Evolutionary conservation across 306 rosid genomes (phyloP).

Genomic region (Mimosa bimucronata): DNA sequence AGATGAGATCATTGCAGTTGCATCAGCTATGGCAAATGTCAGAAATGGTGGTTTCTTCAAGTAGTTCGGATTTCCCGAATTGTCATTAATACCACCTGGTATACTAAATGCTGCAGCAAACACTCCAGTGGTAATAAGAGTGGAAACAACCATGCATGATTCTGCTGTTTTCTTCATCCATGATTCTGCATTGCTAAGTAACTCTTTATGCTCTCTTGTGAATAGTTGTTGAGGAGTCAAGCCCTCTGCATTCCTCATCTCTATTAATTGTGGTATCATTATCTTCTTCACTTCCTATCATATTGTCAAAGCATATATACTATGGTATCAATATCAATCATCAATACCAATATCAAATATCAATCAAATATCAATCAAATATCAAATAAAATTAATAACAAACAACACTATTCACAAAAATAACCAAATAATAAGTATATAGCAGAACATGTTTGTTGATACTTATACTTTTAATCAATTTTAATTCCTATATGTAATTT

Average conservation of each 20-base stretch:
- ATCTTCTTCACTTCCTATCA: slow-evolving; percentile 56
- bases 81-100: slow-evolving; percentile 50
- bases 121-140: slow-evolving; percentile 55
- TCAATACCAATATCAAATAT: not conserved
- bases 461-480: too few species aligned
- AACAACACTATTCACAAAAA: not conserved
- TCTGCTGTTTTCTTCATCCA: slow-evolving; percentile 65
- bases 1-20: slow-evolving; percentile 51
- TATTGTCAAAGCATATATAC: not conserved
- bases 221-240: slow-evolving; percentile 48
- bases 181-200: slow-evolving; percentile 43
- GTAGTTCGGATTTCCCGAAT: slow-evolving; percentile 34
- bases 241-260: slow-evolving; percentile 27
- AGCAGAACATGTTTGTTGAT: too few species aligned
- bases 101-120: slow-evolving; percentile 53
- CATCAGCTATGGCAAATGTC: slow-evolving; percentile 45
- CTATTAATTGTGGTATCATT: slow-evolving; percentile 36
- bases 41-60: slow-evolving; percentile 32
- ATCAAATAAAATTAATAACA: not conserved
- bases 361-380: too few species aligned
- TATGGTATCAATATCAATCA: not conserved
- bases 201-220: slow-evolving; percentile 34
- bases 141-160: slow-evolving; percentile 55
- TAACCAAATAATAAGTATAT: too few species aligned
- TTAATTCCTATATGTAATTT: too few species aligned